Percentiles rank a stretch among this genome's conserved stretches.
These are phyloP conservation scores for Didymella arachidicola DNA, from an alignment of 2,329 filamentous ascomycete species.

Conservation along the genomic window DNA sequence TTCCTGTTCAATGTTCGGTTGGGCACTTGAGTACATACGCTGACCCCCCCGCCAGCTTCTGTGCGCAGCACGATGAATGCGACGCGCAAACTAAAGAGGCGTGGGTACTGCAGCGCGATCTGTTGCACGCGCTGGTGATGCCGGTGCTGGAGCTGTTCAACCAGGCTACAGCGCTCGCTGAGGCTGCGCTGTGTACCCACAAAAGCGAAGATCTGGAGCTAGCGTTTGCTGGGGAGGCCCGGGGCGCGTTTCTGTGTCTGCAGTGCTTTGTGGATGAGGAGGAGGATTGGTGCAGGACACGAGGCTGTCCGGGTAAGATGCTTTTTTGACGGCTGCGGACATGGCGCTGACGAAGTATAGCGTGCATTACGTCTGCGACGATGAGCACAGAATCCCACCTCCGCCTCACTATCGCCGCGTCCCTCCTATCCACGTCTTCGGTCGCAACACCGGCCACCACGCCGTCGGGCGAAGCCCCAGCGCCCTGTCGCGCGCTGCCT, in stretches of 20 bases:
- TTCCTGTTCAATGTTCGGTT: not conserved
- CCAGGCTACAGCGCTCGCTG: constrained; percentile 62
- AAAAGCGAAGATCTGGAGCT: constrained; percentile 63
- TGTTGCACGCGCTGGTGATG: constrained; percentile 65
- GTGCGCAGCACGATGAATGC: constrained; percentile 50
- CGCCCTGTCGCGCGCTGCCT: constrained; percentile 32
- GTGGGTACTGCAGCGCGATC: constrained; percentile 64
- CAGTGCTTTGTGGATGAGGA: constrained; percentile 66
- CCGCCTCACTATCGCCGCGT: constrained; percentile 57
- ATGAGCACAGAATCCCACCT: constrained; percentile 59
- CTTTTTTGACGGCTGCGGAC: too few species aligned
- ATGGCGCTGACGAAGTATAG: constrained; percentile 32
- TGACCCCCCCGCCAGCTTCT: constrained; percentile 50
- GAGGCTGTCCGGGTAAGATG: constrained; percentile 59
- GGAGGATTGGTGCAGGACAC: constrained; percentile 64
- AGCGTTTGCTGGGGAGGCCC: constrained; percentile 64
- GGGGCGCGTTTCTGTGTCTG: constrained; percentile 66
- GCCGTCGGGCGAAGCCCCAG: constrained; percentile 18
- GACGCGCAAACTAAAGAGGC: constrained; percentile 45
- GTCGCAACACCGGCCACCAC: constrained; percentile 28
- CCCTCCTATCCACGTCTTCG: constrained; percentile 52
- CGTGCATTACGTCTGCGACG: constrained; percentile 55
- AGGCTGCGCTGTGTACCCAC: constrained; percentile 57
- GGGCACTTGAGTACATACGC: constrained; percentile 7
- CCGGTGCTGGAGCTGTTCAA: constrained; percentile 65